A percentile compares a stretch with the other conserved stretches of the same genome.
Evolutionary conservation across 2,329 filamentous ascomycete species (phyloP).

Genomic region (Colletotrichum graminicola): DNA sequence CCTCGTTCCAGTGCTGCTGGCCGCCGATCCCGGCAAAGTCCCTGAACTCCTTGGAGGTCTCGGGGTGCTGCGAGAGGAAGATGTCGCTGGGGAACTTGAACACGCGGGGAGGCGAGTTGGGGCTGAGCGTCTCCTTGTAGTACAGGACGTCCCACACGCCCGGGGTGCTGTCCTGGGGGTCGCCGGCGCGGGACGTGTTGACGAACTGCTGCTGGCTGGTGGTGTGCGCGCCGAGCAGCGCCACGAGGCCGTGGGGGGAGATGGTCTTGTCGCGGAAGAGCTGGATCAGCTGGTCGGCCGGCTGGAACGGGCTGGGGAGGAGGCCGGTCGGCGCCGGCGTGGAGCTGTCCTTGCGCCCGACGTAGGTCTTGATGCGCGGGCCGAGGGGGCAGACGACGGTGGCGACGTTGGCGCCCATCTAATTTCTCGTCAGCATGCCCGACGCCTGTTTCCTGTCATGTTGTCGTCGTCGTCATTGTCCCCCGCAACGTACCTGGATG

Average conservation of each 20-base stretch:
- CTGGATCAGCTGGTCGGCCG: conserved; percentile 59
- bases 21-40: conserved; percentile 51
- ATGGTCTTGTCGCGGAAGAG: conserved; percentile 68
- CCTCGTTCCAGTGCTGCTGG: conserved; percentile 57
- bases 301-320: conserved; percentile 58
- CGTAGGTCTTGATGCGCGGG: conserved; percentile 62
- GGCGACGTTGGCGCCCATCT: conserved; percentile 64
- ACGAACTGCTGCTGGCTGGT: conserved; percentile 62
- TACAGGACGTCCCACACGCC: conserved; percentile 67
- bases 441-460: too few species aligned
- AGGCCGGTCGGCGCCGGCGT: conserved; percentile 54
- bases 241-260: conserved; percentile 61
- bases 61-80: conserved; percentile 53
- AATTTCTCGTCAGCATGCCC: background rate
- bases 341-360: conserved; percentile 63
- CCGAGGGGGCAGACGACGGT: conserved; percentile 60
- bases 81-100: conserved; percentile 59
- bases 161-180: conserved; percentile 65
- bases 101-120: conserved; percentile 51
- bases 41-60: conserved; percentile 54
- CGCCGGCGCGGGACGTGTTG: conserved; percentile 54
- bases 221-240: conserved; percentile 67
- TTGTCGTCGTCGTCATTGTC: too few species aligned
- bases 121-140: conserved; percentile 56
- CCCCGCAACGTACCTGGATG: conserved; percentile 46